Percentiles rank a stretch among this genome's conserved stretches.
Evolutionary conservation across 192 early-diverging fungal genomes (phyloP).

Genomic region (Rhizophagus prolifer): DNA sequence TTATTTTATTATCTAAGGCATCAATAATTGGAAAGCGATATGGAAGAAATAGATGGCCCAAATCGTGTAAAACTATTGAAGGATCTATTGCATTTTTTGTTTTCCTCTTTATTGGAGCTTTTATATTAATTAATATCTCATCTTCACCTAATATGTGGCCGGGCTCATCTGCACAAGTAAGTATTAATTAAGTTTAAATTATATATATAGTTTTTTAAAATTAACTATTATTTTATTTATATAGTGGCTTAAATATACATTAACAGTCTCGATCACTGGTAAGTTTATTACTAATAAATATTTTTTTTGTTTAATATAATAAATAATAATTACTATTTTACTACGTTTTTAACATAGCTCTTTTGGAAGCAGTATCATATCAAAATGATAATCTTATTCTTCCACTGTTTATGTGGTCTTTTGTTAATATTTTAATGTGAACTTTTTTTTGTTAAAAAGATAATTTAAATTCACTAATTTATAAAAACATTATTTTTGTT

Average conservation of each 20-base stretch:
- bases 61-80: conserved; percentile 78
- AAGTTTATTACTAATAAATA: not conserved
- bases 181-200: not conserved
- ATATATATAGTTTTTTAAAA: not conserved
- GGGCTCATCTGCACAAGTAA: conserved; percentile 23
- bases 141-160: not conserved
- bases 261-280: conserved; percentile 42
- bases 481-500: no score
- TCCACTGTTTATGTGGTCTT: conserved; percentile 72
- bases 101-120: conserved; percentile 57
- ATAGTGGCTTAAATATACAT: conserved; percentile 35
- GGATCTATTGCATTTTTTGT: conserved; percentile 81
- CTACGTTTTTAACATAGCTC: conserved; percentile 47
- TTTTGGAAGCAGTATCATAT: conserved; percentile 83
- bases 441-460: not conserved
- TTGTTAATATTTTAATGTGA: conserved; percentile 34
- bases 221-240: not conserved
- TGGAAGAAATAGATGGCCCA: conserved; percentile 75
- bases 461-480: no score
- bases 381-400: conserved; percentile 97
- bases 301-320: conserved; percentile 3
- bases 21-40: conserved; percentile 78
- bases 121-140: not conserved
- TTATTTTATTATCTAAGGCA: conserved; percentile 47
- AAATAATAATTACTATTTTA: conserved; percentile 16